Evolutionary conservation across 805 yeast species (phyloP).

Genomic region (Lipomyces sp.): DNA sequence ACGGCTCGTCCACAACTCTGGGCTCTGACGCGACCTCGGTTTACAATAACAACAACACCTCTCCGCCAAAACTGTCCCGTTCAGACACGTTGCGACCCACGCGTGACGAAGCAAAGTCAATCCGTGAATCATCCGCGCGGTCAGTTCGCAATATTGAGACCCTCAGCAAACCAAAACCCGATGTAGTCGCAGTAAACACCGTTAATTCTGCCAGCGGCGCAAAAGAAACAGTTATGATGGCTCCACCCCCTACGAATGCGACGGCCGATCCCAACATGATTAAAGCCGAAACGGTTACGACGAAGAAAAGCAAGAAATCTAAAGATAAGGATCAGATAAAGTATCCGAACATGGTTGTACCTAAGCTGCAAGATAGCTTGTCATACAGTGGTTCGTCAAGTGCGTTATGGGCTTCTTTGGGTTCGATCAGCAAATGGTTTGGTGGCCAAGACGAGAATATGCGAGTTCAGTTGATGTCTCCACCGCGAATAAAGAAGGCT

Average conservation of each 20-base stretch:
- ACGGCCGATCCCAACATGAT: constrained; percentile 5
- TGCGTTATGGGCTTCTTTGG: constrained; percentile 24
- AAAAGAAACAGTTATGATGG: constrained; percentile 32
- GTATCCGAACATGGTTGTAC: constrained; percentile 32
- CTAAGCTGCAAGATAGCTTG: constrained; percentile 32
- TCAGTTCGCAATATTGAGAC: constrained; percentile 30
- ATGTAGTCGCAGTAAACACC: constrained; percentile 10
- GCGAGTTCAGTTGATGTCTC: constrained; percentile 16
- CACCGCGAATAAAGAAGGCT: constrained; percentile 50
- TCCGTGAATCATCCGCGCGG: constrained; percentile 12
- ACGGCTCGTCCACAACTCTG: constrained; percentile 16
- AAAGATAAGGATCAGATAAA: constrained; percentile 22
- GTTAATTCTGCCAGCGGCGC: constrained; percentile 34
- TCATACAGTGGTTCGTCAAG: constrained; percentile 8
- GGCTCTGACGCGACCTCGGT: constrained; percentile 11
- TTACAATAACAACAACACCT: constrained; percentile 9
- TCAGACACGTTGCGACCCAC: constrained; percentile 9
- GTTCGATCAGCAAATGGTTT: constrained; percentile 18
- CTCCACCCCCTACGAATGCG: constrained; percentile 29
- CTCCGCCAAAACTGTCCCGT: constrained; percentile 7
- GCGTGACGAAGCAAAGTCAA: constrained; percentile 10
- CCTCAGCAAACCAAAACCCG: constrained; percentile 21
- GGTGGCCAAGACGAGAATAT: constrained; percentile 15
- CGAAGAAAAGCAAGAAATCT: constrained; percentile 28
- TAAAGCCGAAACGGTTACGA: constrained; percentile 13